Evolutionary conservation across 2,329 filamentous ascomycete species (phyloP).

Genomic region (Pseudogymnoascus sp.): DNA sequence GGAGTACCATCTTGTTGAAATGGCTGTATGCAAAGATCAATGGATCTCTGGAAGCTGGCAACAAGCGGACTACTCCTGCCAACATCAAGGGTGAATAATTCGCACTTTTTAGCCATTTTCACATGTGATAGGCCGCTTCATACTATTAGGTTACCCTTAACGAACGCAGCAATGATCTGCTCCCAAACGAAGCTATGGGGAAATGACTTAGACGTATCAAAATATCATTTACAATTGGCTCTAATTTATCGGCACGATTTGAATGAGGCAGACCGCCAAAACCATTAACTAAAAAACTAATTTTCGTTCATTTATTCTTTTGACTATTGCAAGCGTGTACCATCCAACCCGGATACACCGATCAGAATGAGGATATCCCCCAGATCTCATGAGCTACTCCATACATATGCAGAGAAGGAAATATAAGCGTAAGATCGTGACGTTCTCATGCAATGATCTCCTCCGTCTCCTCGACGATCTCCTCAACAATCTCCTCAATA

Average conservation of each 20-base stretch:
- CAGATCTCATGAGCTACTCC: conserved; percentile 9
- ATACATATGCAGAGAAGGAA: conserved; percentile 9
- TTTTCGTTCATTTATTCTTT: conserved; percentile 6
- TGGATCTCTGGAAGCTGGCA: conserved; percentile 36
- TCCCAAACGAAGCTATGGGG: neutral
- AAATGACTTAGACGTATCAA: neutral
- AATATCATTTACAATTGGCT: neutral
- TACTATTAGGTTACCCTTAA: neutral
- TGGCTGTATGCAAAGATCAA: conserved; percentile 62
- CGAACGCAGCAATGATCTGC: neutral
- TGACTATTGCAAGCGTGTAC: conserved; percentile 5
- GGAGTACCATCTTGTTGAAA: conserved; percentile 60
- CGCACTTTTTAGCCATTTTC: neutral
- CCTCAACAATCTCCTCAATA: conserved; percentile 81
- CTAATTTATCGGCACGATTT: neutral
- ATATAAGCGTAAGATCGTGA: conserved; percentile 4
- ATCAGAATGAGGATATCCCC: conserved; percentile 7
- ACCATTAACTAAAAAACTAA: conserved; percentile 7
- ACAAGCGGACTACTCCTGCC: conserved; percentile 22
- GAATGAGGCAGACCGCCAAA: neutral
- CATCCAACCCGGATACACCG: conserved; percentile 7
- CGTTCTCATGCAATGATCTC: conserved; percentile 45
- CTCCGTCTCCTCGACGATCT: conserved; percentile 78
- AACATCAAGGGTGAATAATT: conserved; percentile 22
- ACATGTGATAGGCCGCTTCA: neutral